phyloP scores from a whole-genome alignment of 331 rosid species.

The Arachis monticola region DNA sequence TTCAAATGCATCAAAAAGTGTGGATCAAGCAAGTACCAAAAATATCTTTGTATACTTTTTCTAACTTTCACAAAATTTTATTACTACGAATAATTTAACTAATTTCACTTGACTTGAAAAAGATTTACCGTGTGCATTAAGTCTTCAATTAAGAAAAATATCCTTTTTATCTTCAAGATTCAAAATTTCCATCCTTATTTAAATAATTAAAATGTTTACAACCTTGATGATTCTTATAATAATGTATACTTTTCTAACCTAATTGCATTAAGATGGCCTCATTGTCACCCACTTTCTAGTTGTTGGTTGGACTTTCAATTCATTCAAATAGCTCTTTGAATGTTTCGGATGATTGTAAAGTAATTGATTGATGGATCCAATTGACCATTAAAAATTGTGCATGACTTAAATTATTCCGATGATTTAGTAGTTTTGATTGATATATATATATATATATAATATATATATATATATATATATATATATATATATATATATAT shows the following conservation, averaged over 20 bases:
- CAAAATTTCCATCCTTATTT: too few species aligned
- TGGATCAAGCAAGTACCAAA: conserved; percentile 34
- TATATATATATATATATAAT: too few species aligned
- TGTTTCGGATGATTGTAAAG: conserved; percentile 28
- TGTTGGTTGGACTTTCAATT: conserved; percentile 43
- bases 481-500: too few species aligned
- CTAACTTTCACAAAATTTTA: too few species aligned
- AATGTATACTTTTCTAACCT: conserved; percentile 50
- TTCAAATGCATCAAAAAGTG: conserved; percentile 25
- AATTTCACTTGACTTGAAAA: too few species aligned
- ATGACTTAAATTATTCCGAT: conserved; percentile 6
- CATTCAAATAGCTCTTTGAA: conserved; percentile 25
- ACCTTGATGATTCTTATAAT: too few species aligned
- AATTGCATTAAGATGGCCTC: conserved; percentile 32
- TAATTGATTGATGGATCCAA: conserved; percentile 31
- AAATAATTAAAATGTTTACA: too few species aligned
- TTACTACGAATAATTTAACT: too few species aligned
- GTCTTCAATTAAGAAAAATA: too few species aligned
- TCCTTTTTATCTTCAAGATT: too few species aligned
- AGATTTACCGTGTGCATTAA: not conserved
- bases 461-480: too few species aligned
- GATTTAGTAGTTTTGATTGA: conserved; percentile 44
- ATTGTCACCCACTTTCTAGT: conserved; percentile 10
- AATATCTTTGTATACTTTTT: not conserved
- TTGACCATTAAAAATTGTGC: not conserved